Base-by-base conservation (phyloP, 2,329 filamentous ascomycete species). In the Parastagonospora avenae region DNA sequence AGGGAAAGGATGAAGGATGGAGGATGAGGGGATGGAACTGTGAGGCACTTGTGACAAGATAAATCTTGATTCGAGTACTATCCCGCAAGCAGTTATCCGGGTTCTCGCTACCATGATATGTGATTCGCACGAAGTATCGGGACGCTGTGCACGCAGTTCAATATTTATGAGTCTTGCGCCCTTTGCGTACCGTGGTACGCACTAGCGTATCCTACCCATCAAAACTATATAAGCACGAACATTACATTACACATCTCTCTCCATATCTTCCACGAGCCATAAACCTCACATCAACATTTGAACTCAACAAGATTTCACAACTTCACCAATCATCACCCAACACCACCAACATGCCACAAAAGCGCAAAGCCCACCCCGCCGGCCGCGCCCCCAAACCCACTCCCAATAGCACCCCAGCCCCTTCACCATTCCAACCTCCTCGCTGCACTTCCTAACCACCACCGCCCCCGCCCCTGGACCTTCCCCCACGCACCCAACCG, bases 391-490 rank as follows among this genome's bases (percentile, higher is more conserved):
- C 28, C 2, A 42, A 42, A 12, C 29, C 15, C 11, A 9, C 19
- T 83, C 78, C 1, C 81, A 85, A 64, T 84, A 81, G 82, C 80
- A 80, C 56, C 58, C 67, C 28, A 76, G 71, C 15, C 71, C 74
- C 11, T 83, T 83, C 59, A 70, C 49, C 32, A 74, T 77, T 45
- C 73, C 74, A 4, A 48, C 38, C 1, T 11, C 44, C 2, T 57
- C 50, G 4, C 44, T 60, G 0, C 12, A 32, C 8, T 60, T 54
- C 48, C 46, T 60, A 9, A 35, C 28, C 37, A 40, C 37, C 28
- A 35, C 33, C 8, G 36, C 33, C 2, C 44, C 46, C 9, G 19
- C 19, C 19, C 19, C 19, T 24, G 3, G 19, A 46, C 46, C 57
- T 8, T 29, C 29, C 37, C 37, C 37, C 19, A 35, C 30, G 8